These are phyloP conservation scores for Salix brachista DNA, from an alignment of 345 rosid genomes.

Conservation along the genomic window DNA sequence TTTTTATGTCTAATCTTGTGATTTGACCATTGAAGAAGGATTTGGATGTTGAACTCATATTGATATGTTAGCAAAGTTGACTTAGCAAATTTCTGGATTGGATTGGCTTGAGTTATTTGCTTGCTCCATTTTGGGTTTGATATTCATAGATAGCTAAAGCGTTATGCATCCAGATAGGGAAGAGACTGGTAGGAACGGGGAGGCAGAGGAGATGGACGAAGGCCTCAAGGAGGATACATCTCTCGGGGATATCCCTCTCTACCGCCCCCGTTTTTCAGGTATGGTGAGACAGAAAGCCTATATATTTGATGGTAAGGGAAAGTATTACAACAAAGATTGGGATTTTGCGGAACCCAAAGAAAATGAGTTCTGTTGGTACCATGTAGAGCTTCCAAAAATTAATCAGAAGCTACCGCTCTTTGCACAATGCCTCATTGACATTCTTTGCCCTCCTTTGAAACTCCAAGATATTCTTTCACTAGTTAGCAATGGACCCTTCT, in stretches of 20 bases:
- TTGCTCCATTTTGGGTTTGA: background rate
- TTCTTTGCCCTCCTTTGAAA: constrained; percentile 90
- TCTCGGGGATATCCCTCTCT: constrained; percentile 11
- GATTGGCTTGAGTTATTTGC: background rate
- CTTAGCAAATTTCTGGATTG: background rate
- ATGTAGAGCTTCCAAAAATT: constrained; percentile 81
- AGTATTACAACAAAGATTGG: constrained; percentile 70
- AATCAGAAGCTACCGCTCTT: constrained; percentile 74
- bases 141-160: background rate
- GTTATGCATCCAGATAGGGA: constrained; percentile 50
- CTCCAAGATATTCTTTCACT: constrained; percentile 92
- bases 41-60: constrained; percentile 6
- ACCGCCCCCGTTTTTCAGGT: constrained; percentile 43
- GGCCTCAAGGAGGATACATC: constrained; percentile 28
- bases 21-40: background rate
- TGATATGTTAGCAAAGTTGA: constrained; percentile 4
- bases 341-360: constrained; percentile 70
- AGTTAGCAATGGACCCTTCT: constrained; percentile 93
- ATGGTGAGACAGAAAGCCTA: constrained; percentile 79
- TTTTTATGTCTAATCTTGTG: background rate
- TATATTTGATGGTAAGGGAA: constrained; percentile 75
- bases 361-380: constrained; percentile 92
- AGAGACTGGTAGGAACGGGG: constrained; percentile 38
- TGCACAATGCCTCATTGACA: constrained; percentile 81
- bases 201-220: constrained; percentile 47